phyloP scores from a whole-genome alignment of 78 protist genomes.

The Chrysochromulina tobinii region DNA sequence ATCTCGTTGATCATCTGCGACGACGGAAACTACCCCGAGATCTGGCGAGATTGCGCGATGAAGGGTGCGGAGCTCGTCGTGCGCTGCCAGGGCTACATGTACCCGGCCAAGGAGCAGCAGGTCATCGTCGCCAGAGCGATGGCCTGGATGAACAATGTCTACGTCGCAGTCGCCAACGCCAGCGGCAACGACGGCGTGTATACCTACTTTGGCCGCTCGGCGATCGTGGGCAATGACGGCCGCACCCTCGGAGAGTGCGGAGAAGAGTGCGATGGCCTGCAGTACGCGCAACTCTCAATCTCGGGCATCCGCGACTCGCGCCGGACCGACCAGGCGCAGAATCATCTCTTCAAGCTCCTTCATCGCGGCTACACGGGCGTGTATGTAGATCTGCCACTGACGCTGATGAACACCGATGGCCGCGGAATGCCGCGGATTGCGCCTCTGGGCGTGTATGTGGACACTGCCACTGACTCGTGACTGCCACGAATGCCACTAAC shows the following conservation, averaged over 20 bases:
- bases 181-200: conserved; percentile 30
- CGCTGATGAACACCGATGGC: neutral
- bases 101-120: conserved; percentile 38
- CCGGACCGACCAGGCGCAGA: conserved; percentile 11
- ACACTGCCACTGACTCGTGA: too few species aligned
- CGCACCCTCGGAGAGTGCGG: conserved; percentile 44
- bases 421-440: neutral
- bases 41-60: conserved; percentile 42
- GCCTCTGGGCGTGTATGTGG: neutral
- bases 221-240: conserved; percentile 14
- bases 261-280: neutral
- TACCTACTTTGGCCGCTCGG: neutral
- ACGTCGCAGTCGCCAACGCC: conserved; percentile 35
- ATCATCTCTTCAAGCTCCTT: conserved; percentile 44
- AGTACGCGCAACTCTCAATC: conserved; percentile 22
- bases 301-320: conserved; percentile 29
- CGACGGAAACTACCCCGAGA: conserved; percentile 48
- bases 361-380: conserved; percentile 48
- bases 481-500: too few species aligned
- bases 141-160: conserved; percentile 38
- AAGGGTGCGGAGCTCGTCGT: conserved; percentile 36
- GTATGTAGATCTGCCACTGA: neutral
- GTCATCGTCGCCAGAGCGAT: neutral
- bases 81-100: conserved; percentile 40
- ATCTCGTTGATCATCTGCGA: conserved; percentile 37